A percentile compares a stretch with the other conserved stretches of the same genome.
phyloP scores from a whole-genome alignment of 495 filamentous ascomycete genomes.

The Parathielavia appendiculata region DNA sequence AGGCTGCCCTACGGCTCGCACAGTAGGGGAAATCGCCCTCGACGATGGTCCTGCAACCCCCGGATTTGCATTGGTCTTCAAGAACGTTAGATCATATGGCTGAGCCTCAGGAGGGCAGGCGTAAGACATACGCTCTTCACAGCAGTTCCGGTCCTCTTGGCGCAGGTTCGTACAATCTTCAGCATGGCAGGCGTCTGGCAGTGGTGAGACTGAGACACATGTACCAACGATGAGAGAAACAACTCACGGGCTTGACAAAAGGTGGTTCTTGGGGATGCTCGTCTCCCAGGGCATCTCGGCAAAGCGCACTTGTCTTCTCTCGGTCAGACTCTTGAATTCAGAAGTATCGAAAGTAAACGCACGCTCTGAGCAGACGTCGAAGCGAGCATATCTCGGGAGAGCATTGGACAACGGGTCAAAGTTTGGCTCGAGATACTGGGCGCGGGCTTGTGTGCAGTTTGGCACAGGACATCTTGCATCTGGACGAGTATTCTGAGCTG shows the following conservation, averaged over 20 bases:
- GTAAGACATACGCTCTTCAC: conserved; percentile 21
- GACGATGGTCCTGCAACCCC: conserved; percentile 22
- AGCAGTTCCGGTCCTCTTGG: conserved; percentile 24
- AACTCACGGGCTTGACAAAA: conserved; percentile 24
- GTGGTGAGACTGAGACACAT: neutral
- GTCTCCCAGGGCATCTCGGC: conserved; percentile 15
- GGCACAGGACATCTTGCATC: conserved; percentile 24
- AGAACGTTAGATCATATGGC: neutral
- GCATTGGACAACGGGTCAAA: conserved; percentile 17
- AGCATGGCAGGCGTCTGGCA: conserved; percentile 22
- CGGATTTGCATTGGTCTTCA: conserved; percentile 24
- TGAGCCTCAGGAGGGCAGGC: neutral
- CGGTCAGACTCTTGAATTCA: neutral
- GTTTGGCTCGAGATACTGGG: conserved; percentile 25
- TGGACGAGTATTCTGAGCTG: neutral
- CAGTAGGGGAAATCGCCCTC: conserved; percentile 25
- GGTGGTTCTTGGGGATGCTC: conserved; percentile 2
- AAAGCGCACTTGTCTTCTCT: conserved; percentile 28
- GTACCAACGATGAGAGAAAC: neutral
- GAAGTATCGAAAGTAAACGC: neutral
- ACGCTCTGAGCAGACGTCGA: conserved; percentile 29
- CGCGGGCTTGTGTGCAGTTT: conserved; percentile 24
- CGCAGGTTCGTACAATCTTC: conserved; percentile 23
- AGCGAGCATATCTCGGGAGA: conserved; percentile 23
- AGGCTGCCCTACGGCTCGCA: conserved; percentile 17